Base-by-base conservation (phyloP, 176 grass and related monocot species). In the Juncus effusus region DNA sequence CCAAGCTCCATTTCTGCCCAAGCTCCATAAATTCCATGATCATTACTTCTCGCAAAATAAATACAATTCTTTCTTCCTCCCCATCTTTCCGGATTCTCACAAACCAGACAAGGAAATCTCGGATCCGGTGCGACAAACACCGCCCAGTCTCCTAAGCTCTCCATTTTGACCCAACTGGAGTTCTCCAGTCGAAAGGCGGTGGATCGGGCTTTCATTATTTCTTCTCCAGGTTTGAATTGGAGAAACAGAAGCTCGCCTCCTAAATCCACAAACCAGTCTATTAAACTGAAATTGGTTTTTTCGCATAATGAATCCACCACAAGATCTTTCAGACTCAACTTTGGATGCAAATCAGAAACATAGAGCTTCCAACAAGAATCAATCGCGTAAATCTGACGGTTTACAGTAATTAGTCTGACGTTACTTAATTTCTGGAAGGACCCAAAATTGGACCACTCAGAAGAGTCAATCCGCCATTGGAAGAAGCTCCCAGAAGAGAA, bases 21-120 rank as follows among this genome's bases (percentile, higher is more conserved):
- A 57, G 67, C 37, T 5, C 5, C 7, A 42, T 58, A 7, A 36
- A 10, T 16, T 8, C 5, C 38, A 35, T 72, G 7, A 16, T 0
- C 38, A 56, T 59, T 45, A n/a, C 0, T 40, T 44, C 2, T 72
- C 10, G 38, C 40, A 58, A 59, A 72, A 51, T 72, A 72, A 42
- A 72, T 55, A 59, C 15, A 58, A 59, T 72, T 59, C 3, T 14
- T 72, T 72, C 38, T 72, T 16, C 68, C 68, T 59, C 68, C 68
- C 68, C 68, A 72, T 59, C 54, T 72, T 52, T 72, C 68, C 11
- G 68, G 54, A 40, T 72, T 72, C 36, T 59, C 3, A 13, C 40
- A 51, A 6, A 51, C 68, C 14, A 59, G 10, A 59, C 54, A 50
- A 1, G 54, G 38, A 7, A 59, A 38, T 0, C 9, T 3, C 11